Conservation (phyloP, 306 rosid genomes). For the Castanopsis chinensis region DNA sequence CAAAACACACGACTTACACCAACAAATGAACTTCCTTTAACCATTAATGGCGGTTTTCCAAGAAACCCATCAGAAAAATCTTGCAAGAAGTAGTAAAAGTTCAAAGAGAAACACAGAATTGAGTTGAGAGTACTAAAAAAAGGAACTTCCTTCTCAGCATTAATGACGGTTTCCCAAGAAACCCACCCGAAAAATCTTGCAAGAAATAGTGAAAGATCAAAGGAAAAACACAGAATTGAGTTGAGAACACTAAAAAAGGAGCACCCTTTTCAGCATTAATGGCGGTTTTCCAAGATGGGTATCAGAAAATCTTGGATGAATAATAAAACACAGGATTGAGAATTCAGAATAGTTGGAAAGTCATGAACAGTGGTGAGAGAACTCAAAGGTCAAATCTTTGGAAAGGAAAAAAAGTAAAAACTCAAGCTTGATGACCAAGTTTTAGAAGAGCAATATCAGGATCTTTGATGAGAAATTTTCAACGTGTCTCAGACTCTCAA, state of each 20-base stretch:
- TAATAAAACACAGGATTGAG: neutral
- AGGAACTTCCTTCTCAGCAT: constrained; percentile 28
- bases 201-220: neutral
- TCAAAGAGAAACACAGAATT: neutral
- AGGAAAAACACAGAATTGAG: neutral
- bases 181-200: constrained; percentile 13
- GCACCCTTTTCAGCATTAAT: constrained; percentile 22
- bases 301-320: neutral
- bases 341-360: neutral
- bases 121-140: neutral
- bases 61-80: constrained; percentile 12
- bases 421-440: constrained; percentile 9
- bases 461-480: neutral
- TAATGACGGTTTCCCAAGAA: constrained; percentile 12
- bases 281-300: constrained; percentile 19
- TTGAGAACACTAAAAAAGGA: constrained; percentile 13
- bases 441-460: neutral
- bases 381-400: neutral
- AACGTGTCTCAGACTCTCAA: no score
- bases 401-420: neutral
- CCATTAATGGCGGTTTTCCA: constrained; percentile 25
- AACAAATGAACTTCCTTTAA: constrained; percentile 21
- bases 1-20: neutral
- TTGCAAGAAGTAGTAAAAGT: neutral
- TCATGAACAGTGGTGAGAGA: neutral